These are phyloP conservation scores for Cryptosporidium baileyi DNA, from an alignment of 169 alveolate genomes.

Conservation along the genomic window DNA sequence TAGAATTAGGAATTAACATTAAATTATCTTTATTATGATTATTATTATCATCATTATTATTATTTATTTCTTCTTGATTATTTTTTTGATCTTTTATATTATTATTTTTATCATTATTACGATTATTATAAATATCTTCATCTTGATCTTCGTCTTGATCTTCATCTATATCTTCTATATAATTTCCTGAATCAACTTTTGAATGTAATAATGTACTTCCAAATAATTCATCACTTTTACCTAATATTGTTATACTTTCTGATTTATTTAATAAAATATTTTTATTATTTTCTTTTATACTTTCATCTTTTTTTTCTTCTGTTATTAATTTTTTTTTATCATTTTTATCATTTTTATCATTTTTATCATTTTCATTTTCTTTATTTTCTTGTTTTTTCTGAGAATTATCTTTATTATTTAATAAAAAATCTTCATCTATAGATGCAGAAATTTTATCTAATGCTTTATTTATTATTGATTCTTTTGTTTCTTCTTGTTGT, in stretches of 20 bases:
- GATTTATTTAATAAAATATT: neutral
- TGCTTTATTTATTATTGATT: slow-evolving; percentile 10
- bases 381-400: neutral
- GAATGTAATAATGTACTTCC: neutral
- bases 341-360: no score
- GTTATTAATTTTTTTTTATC: neutral
- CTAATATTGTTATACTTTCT: neutral
- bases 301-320: neutral
- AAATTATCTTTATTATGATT: neutral
- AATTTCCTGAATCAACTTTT: neutral
- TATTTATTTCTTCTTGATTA: neutral
- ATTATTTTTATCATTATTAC: no score
- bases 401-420: neutral
- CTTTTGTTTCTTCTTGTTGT: slow-evolving; percentile 44
- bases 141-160: neutral
- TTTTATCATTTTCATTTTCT: neutral
- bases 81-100: no score
- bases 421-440: slow-evolving; percentile 38
- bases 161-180: neutral
- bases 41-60: neutral
- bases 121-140: no score
- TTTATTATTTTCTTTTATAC: neutral
- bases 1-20: neutral
- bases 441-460: slow-evolving; percentile 45
- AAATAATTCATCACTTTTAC: slow-evolving; percentile 27